A percentile compares a stretch with the other conserved stretches of the same genome.
phyloP scores from a whole-genome alignment of 345 rosid species.

The Gossypium turneri region DNA sequence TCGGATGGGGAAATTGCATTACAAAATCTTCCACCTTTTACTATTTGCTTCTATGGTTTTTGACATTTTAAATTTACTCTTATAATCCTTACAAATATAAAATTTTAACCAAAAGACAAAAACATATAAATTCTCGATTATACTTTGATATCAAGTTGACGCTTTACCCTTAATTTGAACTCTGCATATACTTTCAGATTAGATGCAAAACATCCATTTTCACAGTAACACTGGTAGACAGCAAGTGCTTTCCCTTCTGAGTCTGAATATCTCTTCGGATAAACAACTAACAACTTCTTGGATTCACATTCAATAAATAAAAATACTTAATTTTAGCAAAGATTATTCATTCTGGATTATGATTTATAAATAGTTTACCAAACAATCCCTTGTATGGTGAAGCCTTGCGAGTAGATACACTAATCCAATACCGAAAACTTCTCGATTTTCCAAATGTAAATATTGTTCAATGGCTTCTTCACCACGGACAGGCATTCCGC shows the following conservation, averaged over 20 bases:
- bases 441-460: not conserved
- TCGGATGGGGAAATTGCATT: too few relatives aligned
- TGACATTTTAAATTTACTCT: too few relatives aligned
- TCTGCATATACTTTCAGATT: not conserved
- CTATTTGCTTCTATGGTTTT: too few relatives aligned
- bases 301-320: not conserved
- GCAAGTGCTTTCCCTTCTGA: not conserved
- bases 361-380: not conserved
- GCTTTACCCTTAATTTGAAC: not conserved
- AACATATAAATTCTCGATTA: too few relatives aligned
- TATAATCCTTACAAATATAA: too few relatives aligned
- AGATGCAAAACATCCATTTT: not conserved
- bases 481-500: not conserved
- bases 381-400: conserved; percentile 26
- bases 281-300: not conserved
- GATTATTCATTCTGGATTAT: not conserved
- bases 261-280: not conserved
- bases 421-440: conserved; percentile 24
- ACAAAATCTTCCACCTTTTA: too few relatives aligned
- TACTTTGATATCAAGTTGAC: not conserved
- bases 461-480: not conserved
- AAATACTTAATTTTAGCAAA: not conserved
- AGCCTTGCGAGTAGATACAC: conserved; percentile 12
- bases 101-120: too few relatives aligned
- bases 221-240: not conserved